These are phyloP conservation scores for Meira miltonrushii DNA, from an alignment of 1,284 basidiomycete species.

Conservation along the genomic window DNA sequence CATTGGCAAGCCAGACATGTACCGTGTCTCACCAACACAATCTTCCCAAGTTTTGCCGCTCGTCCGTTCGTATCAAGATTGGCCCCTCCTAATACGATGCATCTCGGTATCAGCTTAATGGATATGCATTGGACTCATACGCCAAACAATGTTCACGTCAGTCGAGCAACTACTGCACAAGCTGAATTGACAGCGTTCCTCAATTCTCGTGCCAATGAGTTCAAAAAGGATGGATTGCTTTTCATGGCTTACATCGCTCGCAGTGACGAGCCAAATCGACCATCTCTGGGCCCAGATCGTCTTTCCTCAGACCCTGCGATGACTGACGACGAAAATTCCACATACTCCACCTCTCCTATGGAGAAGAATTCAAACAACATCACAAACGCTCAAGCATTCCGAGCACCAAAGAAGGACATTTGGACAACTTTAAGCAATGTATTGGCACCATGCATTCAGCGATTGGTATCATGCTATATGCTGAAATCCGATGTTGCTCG, in stretches of 20 bases:
- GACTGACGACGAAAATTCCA: neutral
- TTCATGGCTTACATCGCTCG: constrained; percentile 53
- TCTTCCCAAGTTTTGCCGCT: constrained; percentile 48
- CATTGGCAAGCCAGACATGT: constrained; percentile 40
- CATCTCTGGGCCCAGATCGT: neutral
- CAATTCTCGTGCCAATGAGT: constrained; percentile 52
- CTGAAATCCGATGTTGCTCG: constrained; percentile 54
- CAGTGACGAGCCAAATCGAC: constrained; percentile 30
- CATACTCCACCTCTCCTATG: neutral
- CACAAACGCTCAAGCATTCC: neutral
- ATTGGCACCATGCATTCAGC: constrained; percentile 53
- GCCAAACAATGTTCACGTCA: constrained; percentile 37
- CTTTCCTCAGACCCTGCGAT: neutral
- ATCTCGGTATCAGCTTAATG: constrained; percentile 53
- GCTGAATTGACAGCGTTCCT: constrained; percentile 53
- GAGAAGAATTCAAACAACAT: neutral
- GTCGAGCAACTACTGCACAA: constrained; percentile 51
- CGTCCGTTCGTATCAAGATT: constrained; percentile 52
- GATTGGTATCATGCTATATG: constrained; percentile 53
- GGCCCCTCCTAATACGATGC: constrained; percentile 47
- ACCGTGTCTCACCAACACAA: constrained; percentile 41
- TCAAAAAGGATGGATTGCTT: constrained; percentile 52
- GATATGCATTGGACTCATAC: constrained; percentile 53
- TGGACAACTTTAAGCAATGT: constrained; percentile 52
- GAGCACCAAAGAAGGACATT: constrained; percentile 31